Conservation (phyloP, 1,139 yeast species). For the Taphrina confusa region DNA sequence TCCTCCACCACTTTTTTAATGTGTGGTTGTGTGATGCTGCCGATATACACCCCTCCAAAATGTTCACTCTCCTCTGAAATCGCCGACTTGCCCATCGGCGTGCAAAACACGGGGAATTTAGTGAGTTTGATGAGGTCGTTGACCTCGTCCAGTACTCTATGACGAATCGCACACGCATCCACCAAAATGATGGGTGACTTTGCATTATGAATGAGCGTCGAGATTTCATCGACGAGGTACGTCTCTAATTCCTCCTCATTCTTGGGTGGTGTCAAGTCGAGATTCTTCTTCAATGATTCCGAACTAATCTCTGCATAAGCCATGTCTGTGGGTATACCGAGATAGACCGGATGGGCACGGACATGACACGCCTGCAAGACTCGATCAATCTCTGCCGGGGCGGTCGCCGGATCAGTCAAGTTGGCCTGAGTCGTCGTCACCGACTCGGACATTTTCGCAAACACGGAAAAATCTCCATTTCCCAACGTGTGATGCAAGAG, state of each 20-base stretch:
- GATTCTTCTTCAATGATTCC: slow-evolving; percentile 45
- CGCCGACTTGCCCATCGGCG: slow-evolving; percentile 58
- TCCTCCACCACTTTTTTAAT: slow-evolving; percentile 48
- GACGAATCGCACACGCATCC: slow-evolving; percentile 66
- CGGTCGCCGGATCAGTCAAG: slow-evolving; percentile 54
- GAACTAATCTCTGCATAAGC: slow-evolving; percentile 56
- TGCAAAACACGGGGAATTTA: slow-evolving; percentile 52
- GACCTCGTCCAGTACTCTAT: slow-evolving; percentile 51
- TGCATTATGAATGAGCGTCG: slow-evolving; percentile 56
- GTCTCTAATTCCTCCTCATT: slow-evolving; percentile 48
- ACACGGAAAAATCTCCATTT: slow-evolving; percentile 63
- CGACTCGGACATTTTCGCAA: slow-evolving; percentile 61
- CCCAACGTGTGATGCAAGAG: slow-evolving; percentile 66
- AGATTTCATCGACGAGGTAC: slow-evolving; percentile 53
- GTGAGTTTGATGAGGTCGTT: slow-evolving; percentile 54
- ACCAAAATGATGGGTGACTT: slow-evolving; percentile 63
- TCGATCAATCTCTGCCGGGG: slow-evolving; percentile 62
- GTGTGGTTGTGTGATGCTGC: slow-evolving; percentile 53
- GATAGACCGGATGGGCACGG: slow-evolving; percentile 73
- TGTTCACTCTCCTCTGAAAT: slow-evolving; percentile 62
- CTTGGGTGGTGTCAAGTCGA: slow-evolving; percentile 44
- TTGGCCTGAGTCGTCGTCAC: slow-evolving; percentile 63
- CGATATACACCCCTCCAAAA: slow-evolving; percentile 68
- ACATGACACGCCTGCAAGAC: slow-evolving; percentile 60
- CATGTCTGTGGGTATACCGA: slow-evolving; percentile 61